Base-by-base conservation (phyloP, 163 green algal species). In the Chlamydomonas reinhardtii region DNA sequence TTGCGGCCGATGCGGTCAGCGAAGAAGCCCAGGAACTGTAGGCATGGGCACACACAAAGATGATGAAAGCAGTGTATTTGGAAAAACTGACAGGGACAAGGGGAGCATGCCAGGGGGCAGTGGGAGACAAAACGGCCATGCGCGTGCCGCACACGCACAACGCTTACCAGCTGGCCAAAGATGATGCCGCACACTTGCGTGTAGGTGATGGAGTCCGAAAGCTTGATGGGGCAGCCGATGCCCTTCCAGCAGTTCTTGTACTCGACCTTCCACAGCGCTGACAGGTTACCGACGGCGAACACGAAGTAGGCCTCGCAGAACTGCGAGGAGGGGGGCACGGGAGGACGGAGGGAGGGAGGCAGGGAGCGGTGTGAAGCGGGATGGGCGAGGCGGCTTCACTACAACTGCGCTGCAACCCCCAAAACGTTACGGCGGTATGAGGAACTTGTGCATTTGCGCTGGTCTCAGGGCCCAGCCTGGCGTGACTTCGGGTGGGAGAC, bases 1-100 rank as follows among this genome's bases (percentile, higher is more conserved):
- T 94, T 96, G 39, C 94, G 89, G 25, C 94, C 94, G 25, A 95
- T 92, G 65, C 89, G 82, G 90, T 97, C 94, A 25, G 88, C 89
- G 17, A 94, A 83, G 37, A 94, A 92, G n/a, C 93, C 93, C 43
- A 95, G 88, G 6, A 91, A 17, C 48, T 56, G 14, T 14, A 14
- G 19, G 48, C 39, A 48, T 48, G 39, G 8, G 39, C 5, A 48
- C 39, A 48, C n/a, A n/a, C n/a, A n/a, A n/a, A n/a, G n/a, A n/a
- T n/a, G n/a, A n/a, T n/a, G n/a, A n/a, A n/a, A n/a, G n/a, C n/a
- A n/a, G n/a, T n/a, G n/a, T n/a, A n/a, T n/a, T n/a, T n/a, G n/a
- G n/a, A n/a, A n/a, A n/a, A n/a, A n/a, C n/a, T n/a, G n/a, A n/a
- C n/a, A n/a, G n/a, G n/a, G n/a, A n/a, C n/a, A n/a, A n/a, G n/a